Evolutionary conservation across 768 basidiomycete genomes (phyloP), one percentile per base, ranked within the genome.

Genomic region (Leccinum broughii): DNA sequence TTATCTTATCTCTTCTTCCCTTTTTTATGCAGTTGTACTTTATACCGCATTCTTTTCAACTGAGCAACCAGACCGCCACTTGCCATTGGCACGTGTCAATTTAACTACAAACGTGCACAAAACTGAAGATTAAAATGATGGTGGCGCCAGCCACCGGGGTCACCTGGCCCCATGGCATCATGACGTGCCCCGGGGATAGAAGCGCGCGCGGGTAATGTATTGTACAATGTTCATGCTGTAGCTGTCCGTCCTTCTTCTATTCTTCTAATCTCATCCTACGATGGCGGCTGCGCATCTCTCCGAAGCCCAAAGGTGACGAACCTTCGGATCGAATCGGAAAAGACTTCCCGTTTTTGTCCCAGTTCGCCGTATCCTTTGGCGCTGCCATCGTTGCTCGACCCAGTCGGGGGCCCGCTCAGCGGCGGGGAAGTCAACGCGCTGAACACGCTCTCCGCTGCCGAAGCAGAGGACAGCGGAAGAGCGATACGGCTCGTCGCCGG

Each of bases 241-340:
- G 30, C 26, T 28, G 8, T 26, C 14, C 24, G n/a, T 17, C 22
- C 26, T 35, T 34, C 4, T 46, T 64, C 53, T 69, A 71, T 61
- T 7, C 14, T 20, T 20, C 11, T 46, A 44, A 1, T 20, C 44
- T 20, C 44, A 11, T 20, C 20, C 44, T 46, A 46, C 20, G 68
- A 62, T 60, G 70, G 67, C 46, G 67, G 65, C 32, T 65, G 71
- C 56, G 86, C 77, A 63, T 93, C 93, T 64, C 92, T 83, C 69
- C 93, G 79, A 62, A 93, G 76, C 0, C 92, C 93, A 73, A 97
- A 96, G 65, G 86, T 93, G 50, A 97, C 92, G 70, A 97, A 89
- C 17, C 94, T 80, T 65, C 89, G 80, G 67, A 96, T 87, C 34
- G 34, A 35, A 67, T 95, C 94, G 2, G 92, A 92, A 72, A 97